Evolutionary conservation across 129 eudicot genomes (phyloP), one percentile per base, ranked within the genome.

Genomic region (Artemisia annua): DNA sequence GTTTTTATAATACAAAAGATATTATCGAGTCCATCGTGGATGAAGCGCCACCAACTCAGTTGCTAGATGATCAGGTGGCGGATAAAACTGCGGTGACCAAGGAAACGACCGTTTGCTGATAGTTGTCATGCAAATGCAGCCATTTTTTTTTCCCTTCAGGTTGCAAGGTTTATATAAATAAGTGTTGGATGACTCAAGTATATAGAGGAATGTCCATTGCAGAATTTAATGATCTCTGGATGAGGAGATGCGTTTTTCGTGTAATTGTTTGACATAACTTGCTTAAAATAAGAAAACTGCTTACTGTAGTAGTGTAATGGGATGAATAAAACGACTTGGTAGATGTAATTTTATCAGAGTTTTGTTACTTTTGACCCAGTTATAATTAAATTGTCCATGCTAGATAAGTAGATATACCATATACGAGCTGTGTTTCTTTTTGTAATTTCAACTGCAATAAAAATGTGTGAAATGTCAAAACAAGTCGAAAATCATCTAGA

Each of bases 1-100:
- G 98, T 76, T 93, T 93, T 75, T 77, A 86, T 72, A 52, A 49
- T 11, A 70, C 75, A 0, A 76, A 67, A 71, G 87, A 73, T 35
- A 70, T 74, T 11, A 79, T 61, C 7, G 80, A 71, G 71, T 83
- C 77, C 11, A 48, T 49, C 30, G 32, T 57, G 78, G 83, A 83
- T 66, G 85, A 78, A 63, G 84, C 71, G 28, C 79, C 78, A 39
- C 76, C 72, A 39, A 72, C 73, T 50, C 81, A 70, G 63, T 35
- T 58, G 54, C 75, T 64, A 13, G 78, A 71, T 55, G 75, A 80
- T 22, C 75, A 73, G 46, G 52, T 56, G 44, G 22, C 79, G 48
- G 80, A 48, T 64, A 72, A 75, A 19, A 73, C 71, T 30, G 57
- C 48, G 79, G 81, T 73, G 63, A 66, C 48, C 59, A 68, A 68